phyloP scores from a whole-genome alignment of 73 alveolate genomes.

The Paramecium octaurelia region DNA sequence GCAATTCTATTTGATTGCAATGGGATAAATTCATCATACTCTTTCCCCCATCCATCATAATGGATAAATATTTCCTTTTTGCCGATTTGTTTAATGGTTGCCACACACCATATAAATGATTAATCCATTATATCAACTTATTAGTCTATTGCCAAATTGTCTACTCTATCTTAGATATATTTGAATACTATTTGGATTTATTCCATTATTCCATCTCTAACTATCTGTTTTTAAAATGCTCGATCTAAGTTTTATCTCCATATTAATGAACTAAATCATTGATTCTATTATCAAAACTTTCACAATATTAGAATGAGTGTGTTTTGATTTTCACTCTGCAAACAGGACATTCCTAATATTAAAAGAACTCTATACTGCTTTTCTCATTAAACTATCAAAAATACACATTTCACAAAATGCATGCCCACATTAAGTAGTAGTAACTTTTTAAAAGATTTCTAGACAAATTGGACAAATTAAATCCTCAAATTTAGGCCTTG shows the following conservation, averaged over 20 bases:
- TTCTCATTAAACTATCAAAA: constrained; percentile 65
- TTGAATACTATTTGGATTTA: constrained; percentile 51
- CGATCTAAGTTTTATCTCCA: not conserved
- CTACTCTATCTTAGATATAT: constrained; percentile 38
- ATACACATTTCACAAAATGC: constrained; percentile 75
- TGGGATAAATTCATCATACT: constrained; percentile 73
- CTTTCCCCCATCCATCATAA: constrained; percentile 74
- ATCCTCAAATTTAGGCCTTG: not conserved
- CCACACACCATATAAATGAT: constrained; percentile 77
- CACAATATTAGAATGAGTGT: constrained; percentile 39
- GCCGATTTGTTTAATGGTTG: constrained; percentile 35
- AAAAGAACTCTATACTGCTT: not conserved
- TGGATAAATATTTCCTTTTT: constrained; percentile 61
- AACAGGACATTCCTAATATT: constrained; percentile 61
- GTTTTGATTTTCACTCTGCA: constrained; percentile 60
- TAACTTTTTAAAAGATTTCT: constrained; percentile 53
- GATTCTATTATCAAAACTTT: constrained; percentile 57
- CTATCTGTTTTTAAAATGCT: constrained; percentile 37
- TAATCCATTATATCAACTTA: constrained; percentile 76
- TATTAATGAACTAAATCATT: not conserved
- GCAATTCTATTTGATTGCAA: constrained; percentile 70
- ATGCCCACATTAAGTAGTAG: constrained; percentile 76
- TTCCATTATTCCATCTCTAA: constrained; percentile 40
- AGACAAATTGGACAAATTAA: constrained; percentile 71
- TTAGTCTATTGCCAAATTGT: constrained; percentile 28